Base-by-base conservation (phyloP, 1,284 basidiomycete species). In the Papiliotrema fonsecae region DNA sequence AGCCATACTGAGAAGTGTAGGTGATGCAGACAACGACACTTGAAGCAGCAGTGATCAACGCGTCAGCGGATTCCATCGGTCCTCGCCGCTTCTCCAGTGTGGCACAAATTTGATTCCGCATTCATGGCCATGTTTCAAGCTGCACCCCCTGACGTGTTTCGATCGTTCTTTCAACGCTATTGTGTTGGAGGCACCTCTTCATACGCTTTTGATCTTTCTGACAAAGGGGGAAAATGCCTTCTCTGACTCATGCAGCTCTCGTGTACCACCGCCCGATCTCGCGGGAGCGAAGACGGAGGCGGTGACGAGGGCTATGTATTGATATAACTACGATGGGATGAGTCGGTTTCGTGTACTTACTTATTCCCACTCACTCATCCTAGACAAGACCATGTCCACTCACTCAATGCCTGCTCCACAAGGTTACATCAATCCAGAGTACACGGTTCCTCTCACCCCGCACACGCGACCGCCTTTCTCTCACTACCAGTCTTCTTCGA, bases 381-480 rank as follows among this genome's bases (percentile, higher is more conserved):
- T n/a, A n/a, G n/a, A n/a, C n/a, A n/a, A n/a, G n/a, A n/a, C n/a
- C n/a, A n/a, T n/a, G n/a, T n/a, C n/a, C n/a, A n/a, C n/a, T n/a
- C n/a, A n/a, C n/a, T n/a, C n/a, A n/a, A n/a, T n/a, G n/a, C n/a
- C n/a, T n/a, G n/a, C n/a, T n/a, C n/a, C n/a, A n/a, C n/a, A n/a
- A n/a, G n/a, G n/a, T n/a, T 51, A 42, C 31, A 28, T 58, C 46
- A 61, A 62, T 25, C 54, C 62, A n/a, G 58, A 62, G 13, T 45
- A 63, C 43, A 47, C 59, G 41, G 50, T 66, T 14, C 65, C 65
- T 5, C 52, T 66, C 26, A 61, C 64, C 13, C 65, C 65, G 10
- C 59, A 58, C 5, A 32, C 30, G 21, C 51, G 60, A 34, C 61
- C 61, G 6, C 66, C 66, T 1, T 69, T 64, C 54, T 22, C 51